Evolutionary conservation across 1,284 basidiomycete genomes (phyloP).

Genomic region (Naganishia liquefaciens): DNA sequence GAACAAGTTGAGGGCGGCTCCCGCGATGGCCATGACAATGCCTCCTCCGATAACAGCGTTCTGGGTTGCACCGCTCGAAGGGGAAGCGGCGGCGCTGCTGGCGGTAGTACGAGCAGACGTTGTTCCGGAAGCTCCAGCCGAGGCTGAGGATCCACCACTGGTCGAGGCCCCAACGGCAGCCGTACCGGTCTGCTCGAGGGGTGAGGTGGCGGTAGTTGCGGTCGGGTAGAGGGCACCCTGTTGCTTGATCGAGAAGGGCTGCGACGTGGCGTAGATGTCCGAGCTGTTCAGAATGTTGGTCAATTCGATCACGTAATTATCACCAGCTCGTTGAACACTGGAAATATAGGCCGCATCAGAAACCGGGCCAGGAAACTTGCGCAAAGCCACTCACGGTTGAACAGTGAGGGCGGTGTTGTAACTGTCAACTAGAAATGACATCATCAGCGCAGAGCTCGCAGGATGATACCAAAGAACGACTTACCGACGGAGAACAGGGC

Average conservation of each 20-base stretch:
- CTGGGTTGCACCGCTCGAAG: conserved; percentile 21
- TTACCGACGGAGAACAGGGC: conserved; percentile 26
- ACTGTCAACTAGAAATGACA: conserved; percentile 6
- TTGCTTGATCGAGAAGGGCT: conserved; percentile 68
- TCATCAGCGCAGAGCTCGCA: not conserved
- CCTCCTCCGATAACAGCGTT: conserved; percentile 17
- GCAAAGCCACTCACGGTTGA: conserved; percentile 27
- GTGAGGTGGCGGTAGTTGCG: conserved; percentile 37
- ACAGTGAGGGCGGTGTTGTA: conserved; percentile 30
- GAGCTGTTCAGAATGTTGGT: conserved; percentile 61
- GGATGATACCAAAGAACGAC: not conserved
- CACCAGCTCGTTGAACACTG: conserved; percentile 53
- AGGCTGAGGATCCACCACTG: conserved; percentile 3
- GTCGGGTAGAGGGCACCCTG: conserved; percentile 64
- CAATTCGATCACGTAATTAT: conserved; percentile 63
- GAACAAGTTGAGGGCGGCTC: conserved; percentile 6
- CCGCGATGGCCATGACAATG: conserved; percentile 7
- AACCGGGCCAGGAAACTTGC: not conserved
- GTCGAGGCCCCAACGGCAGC: conserved; percentile 17
- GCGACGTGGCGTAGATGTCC: conserved; percentile 65
- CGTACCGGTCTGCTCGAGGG: conserved; percentile 17
- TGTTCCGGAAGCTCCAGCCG: not conserved
- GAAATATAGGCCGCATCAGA: not conserved
- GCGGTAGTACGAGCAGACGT: conserved; percentile 1
- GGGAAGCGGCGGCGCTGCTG: conserved; percentile 7